These are phyloP conservation scores for Neofusicoccum parvum DNA, from an alignment of 2,329 filamentous ascomycete genomes.

Conservation along the genomic window DNA sequence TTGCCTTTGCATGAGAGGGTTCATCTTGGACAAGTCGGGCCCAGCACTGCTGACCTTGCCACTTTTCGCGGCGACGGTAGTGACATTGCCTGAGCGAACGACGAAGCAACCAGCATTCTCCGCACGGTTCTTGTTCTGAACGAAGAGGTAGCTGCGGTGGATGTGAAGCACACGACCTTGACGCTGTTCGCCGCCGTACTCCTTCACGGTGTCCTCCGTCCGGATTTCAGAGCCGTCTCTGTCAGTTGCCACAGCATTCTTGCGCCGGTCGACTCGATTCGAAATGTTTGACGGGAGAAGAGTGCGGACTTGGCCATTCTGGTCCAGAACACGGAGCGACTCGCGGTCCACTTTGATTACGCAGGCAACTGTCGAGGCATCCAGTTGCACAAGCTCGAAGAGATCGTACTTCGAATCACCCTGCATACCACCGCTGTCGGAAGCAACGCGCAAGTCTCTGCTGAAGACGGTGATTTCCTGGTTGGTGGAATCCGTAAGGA, in stretches of 20 bases:
- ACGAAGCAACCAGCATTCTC: conserved; percentile 93
- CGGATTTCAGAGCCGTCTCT: conserved; percentile 91
- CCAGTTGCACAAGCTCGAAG: conserved; percentile 91
- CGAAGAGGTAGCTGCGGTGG: conserved; percentile 87
- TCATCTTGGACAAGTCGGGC: conserved; percentile 87
- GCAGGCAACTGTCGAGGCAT: conserved; percentile 87
- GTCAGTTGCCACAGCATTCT: conserved; percentile 86
- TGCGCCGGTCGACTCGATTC: conserved; percentile 81
- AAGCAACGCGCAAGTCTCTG: conserved; percentile 91
- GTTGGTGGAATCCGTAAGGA: conserved; percentile 90
- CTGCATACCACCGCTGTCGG: conserved; percentile 84
- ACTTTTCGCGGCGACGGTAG: conserved; percentile 91
- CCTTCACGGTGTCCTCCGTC: conserved; percentile 87
- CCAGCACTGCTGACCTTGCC: conserved; percentile 72
- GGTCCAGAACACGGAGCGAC: conserved; percentile 85
- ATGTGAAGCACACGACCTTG: conserved; percentile 92
- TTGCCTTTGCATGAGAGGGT: conserved; percentile 80
- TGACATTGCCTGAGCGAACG: conserved; percentile 79
- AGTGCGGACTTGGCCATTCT: conserved; percentile 79
- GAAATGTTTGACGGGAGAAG: conserved; percentile 89
- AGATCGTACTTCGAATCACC: conserved; percentile 87
- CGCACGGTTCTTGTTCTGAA: conserved; percentile 79
- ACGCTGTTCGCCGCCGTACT: conserved; percentile 81
- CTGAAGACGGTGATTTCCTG: conserved; percentile 97
- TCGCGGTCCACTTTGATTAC: conserved; percentile 95